A percentile compares a stretch with the other conserved stretches of the same genome.
Evolutionary conservation across 106 monocot genomes (phyloP).

Genomic region (Platanthera zijinensis): DNA sequence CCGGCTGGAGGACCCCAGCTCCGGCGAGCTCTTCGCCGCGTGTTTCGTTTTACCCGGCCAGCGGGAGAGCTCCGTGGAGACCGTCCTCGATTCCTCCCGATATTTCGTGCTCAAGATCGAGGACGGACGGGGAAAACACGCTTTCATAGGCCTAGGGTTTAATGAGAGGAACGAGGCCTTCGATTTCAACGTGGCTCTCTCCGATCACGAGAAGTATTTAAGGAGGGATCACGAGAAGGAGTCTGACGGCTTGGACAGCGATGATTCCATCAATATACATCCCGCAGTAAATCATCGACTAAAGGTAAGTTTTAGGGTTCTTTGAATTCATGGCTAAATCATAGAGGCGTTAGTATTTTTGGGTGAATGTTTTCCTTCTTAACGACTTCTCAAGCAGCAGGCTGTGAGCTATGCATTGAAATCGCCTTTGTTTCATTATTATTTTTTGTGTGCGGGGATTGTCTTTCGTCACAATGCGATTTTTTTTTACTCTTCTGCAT

Average conservation of each 20-base stretch:
- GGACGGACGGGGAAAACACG: slow-evolving; percentile 89
- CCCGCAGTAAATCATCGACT: slow-evolving; percentile 26
- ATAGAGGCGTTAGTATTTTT: neutral
- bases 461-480: neutral
- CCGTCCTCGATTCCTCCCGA: slow-evolving; percentile 84
- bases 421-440: neutral
- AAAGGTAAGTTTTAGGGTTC: slow-evolving; percentile 6
- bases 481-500: neutral
- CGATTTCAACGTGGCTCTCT: slow-evolving; percentile 93
- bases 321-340: neutral
- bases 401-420: neutral
- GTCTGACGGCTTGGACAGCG: neutral
- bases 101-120: slow-evolving; percentile 93
- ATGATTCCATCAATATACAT: slow-evolving; percentile 21
- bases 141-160: slow-evolving; percentile 66
- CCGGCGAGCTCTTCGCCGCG: slow-evolving; percentile 93
- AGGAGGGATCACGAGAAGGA: slow-evolving; percentile 62
- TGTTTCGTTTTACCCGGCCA: slow-evolving; percentile 67
- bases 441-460: neutral
- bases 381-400: neutral
- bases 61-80: slow-evolving; percentile 76
- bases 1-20: slow-evolving; percentile 84
- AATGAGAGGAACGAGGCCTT: slow-evolving; percentile 80
- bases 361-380: neutral
- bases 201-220: slow-evolving; percentile 92